A percentile compares a stretch with the other conserved stretches of the same genome.
Evolutionary conservation across 2,329 filamentous ascomycete genomes (phyloP).

Genomic region (Xylariomycetidae sp.): DNA sequence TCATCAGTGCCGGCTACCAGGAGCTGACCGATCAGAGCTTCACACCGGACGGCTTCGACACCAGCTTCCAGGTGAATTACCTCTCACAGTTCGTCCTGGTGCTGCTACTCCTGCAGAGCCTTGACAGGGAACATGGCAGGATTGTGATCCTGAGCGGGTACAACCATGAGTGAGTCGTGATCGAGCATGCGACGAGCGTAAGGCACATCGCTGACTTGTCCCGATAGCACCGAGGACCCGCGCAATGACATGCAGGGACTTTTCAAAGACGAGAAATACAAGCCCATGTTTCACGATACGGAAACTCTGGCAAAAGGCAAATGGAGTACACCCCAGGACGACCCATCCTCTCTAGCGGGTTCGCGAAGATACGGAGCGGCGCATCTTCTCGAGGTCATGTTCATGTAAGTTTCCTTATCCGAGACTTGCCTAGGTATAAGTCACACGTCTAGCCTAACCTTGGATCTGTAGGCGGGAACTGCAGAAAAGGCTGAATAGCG

Average conservation of each 20-base stretch:
- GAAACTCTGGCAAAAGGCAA: conserved; percentile 21
- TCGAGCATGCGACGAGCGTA: neutral
- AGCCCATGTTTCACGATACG: conserved; percentile 13
- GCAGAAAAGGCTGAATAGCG: conserved; percentile 20
- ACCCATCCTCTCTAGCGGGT: conserved; percentile 16
- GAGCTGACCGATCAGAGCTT: conserved; percentile 21
- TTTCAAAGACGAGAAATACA: conserved; percentile 20
- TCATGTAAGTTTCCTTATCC: conserved; percentile 19
- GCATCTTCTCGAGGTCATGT: conserved; percentile 29
- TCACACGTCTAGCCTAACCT: conserved; percentile 1
- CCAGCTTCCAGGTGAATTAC: conserved; percentile 28
- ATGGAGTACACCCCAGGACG: conserved; percentile 18
- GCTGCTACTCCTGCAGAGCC: conserved; percentile 28
- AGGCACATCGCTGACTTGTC: neutral
- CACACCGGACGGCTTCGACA: conserved; percentile 29
- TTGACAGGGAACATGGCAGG: conserved; percentile 28
- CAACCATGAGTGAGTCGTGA: conserved; percentile 24
- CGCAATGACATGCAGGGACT: no score
- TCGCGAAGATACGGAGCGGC: conserved; percentile 28
- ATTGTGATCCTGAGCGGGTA: conserved; percentile 28
- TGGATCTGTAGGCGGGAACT: conserved; percentile 22
- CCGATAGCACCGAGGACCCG: conserved; percentile 12
- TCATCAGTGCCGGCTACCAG: conserved; percentile 18
- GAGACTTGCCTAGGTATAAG: neutral
- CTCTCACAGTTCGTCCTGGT: conserved; percentile 29